Evolutionary conservation across 805 yeast genomes (phyloP), one percentile per base, ranked within the genome.

Genomic region (Priceomyces fermenticarens): DNA sequence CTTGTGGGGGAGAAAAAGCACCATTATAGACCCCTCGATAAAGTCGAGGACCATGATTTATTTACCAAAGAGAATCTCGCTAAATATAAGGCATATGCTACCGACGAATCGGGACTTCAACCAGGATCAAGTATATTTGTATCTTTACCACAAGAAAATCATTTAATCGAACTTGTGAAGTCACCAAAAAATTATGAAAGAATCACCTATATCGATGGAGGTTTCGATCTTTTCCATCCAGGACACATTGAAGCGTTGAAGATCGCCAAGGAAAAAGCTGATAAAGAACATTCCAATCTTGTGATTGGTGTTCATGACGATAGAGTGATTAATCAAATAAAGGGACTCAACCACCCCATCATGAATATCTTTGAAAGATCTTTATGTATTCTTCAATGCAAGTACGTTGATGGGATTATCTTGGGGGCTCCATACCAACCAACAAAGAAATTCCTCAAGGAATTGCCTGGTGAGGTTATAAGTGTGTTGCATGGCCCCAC

Each of bases 201-300:
- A 42, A 49, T 73, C 10, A 69, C 68, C 38, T 88, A 85, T 54
- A 73, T 88, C 12, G 85, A 80, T 48, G 98, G 97, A 10, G 85
- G 85, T 1, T 93, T 90, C 66, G 99, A 93, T 61, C 71, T 93
- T 40, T 90, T 93, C 65, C 89, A 88, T 60, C 89, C 96, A 14
- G 97, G 96, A 14, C 97, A 93, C 59, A 87, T 91, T 42, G 84
- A 81, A 49, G 83, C 83, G 8, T 68, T 91, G 46, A 67, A 75
- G 42, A 57, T 67, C 11, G 73, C 84, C 15, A 57, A 70, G 26
- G 60, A 61, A 28, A 49, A 54, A 15, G 76, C 79, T 0, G 46
- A 52, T 3, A 55, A 54, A 11, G 30, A 37, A 1, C 59, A 62
- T 8, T 74, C 78, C 3, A 60, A 65, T 2, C 79, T 88, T 1